Evolutionary conservation across 2,329 filamentous ascomycete genomes (phyloP), one percentile per base, ranked within the genome.

Genomic region (Cercospora sojina): DNA sequence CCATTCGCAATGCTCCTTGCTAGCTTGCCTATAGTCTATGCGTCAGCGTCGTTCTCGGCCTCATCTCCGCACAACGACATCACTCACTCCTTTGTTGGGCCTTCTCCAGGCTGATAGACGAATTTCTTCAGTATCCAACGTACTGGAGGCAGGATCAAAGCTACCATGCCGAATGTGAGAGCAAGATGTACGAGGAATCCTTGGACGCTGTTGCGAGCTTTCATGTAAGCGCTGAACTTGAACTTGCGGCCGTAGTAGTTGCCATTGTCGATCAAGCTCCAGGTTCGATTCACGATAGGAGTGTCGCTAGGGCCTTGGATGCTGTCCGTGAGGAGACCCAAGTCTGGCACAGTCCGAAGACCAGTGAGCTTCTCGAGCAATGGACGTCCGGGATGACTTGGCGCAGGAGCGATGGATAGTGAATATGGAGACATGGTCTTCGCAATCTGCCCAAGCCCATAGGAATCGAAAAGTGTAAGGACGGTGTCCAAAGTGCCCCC

Each of bases 401-500:
- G 51, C 69, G 78, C 78, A 70, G 78, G 74, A 53, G 81, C 80
- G 31, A 81, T 81, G 53, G 80, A 83, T 8, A 87, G 78, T 2
- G 82, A 80, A 77, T 83, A 88, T 18, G 84, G 85, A 56, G 81
- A 78, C 75, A 81, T 79, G 31, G 80, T 75, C 64, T 81, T 81
- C 18, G 76, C 75, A 4, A 88, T 71, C 32, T 86, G 79, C n/a
- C 74, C 75, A 6, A 84, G 75, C 71, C 75, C 71, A 77, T 83
- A 81, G 70, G 80, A 71, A 66, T 82, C 82, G 68, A 87, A 81
- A 8, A 86, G 74, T 32, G 80, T 84, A 13, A 97, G 77, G 3
- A 88, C 80, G 0, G 92, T 93, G 35, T 86, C 83, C 4, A 93
- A 79, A 5, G 82, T 88, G 38, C 87, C 87, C 29, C 87, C 87